phyloP scores from a whole-genome alignment of 164 flowering plant genomes.

The Stephania yunnanensis region DNA sequence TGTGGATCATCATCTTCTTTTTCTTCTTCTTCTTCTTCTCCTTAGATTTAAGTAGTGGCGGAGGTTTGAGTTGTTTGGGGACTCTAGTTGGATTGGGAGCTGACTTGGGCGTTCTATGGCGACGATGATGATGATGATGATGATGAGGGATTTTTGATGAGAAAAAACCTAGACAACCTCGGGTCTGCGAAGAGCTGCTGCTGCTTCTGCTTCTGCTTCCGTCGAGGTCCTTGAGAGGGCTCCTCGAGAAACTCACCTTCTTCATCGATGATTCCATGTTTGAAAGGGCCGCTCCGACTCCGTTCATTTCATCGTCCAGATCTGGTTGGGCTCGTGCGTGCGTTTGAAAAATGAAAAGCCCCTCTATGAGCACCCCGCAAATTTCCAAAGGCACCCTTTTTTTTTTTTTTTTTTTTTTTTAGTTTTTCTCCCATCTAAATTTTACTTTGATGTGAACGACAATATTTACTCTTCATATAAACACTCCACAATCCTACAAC shows the following conservation, averaged over 20 bases:
- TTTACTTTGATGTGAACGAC: too few species aligned
- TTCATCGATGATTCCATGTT: constrained; percentile 6
- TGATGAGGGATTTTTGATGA: constrained; percentile 19
- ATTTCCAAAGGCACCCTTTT: too few species aligned
- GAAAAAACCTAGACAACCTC: constrained; percentile 50
- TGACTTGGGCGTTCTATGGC: constrained; percentile 39
- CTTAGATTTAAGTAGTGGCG: background rate
- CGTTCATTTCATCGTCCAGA: constrained; percentile 10
- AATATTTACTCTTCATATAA: too few species aligned
- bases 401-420: too few species aligned
- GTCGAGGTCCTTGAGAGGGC: constrained; percentile 47
- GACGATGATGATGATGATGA: too few species aligned
- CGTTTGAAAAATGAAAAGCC: background rate
- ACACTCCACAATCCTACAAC: too few species aligned
- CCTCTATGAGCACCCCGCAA: too few species aligned
- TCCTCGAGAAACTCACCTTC: constrained; percentile 18
- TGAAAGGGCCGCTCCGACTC: background rate
- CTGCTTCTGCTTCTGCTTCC: constrained; percentile 7
- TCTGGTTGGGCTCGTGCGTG: background rate
- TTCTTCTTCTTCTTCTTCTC: constrained; percentile 7
- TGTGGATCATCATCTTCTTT: constrained; percentile 21
- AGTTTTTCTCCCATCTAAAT: too few species aligned
- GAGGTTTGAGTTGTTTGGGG: constrained; percentile 23
- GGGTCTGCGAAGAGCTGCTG: constrained; percentile 44
- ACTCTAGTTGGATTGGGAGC: constrained; percentile 22